phyloP scores from a whole-genome alignment of 2,329 filamentous ascomycete species.

The Paraphoma chrysanthemicola region DNA sequence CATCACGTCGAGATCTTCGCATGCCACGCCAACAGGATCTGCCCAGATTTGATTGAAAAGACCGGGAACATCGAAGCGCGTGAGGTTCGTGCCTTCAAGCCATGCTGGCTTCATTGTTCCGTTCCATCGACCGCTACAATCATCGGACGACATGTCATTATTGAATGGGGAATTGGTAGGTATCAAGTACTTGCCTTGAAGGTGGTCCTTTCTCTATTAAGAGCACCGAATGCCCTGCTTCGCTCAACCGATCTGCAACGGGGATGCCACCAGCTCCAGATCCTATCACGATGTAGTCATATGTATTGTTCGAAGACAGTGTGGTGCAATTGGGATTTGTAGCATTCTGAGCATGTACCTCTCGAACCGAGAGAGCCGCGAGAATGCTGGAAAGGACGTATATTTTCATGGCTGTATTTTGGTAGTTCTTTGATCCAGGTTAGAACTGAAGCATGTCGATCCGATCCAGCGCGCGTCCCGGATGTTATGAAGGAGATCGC shows the following conservation, averaged over 20 bases:
- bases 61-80: slow-evolving; percentile 73
- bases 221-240: slow-evolving; percentile 67
- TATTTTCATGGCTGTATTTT: slow-evolving; percentile 9
- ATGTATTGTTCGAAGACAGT: slow-evolving; percentile 49
- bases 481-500: background rate
- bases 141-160: no score
- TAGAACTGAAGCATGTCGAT: background rate
- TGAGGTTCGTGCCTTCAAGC: slow-evolving; percentile 67
- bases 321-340: slow-evolving; percentile 15
- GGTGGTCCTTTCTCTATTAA: slow-evolving; percentile 55
- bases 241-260: slow-evolving; percentile 63
- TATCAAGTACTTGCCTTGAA: slow-evolving; percentile 42
- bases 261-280: slow-evolving; percentile 67
- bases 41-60: slow-evolving; percentile 72
- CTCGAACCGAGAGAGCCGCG: slow-evolving; percentile 12
- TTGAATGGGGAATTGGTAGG: no score
- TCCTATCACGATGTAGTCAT: slow-evolving; percentile 69
- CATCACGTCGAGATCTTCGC: slow-evolving; percentile 72
- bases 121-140: slow-evolving; percentile 63
- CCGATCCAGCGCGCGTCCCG: background rate
- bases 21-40: slow-evolving; percentile 66
- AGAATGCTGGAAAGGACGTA: slow-evolving; percentile 9
- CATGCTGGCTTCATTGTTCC: slow-evolving; percentile 66
- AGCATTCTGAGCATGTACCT: slow-evolving; percentile 12
- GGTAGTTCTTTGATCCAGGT: no score